Base-by-base conservation (phyloP, 192 early-diverging fungal genomes). In the Backusella luteola region DNA sequence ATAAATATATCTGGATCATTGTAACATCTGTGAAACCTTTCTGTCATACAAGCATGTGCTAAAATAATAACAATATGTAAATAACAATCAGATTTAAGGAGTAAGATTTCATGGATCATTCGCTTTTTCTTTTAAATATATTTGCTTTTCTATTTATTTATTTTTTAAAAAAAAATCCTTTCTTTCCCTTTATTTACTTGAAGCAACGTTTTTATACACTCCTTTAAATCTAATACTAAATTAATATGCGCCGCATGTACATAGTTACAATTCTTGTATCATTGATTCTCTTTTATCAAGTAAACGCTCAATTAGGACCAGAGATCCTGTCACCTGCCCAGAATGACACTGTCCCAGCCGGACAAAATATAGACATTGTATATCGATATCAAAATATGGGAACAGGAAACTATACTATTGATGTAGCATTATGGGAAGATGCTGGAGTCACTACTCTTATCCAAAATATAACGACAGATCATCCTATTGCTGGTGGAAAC, bases 331-430 rank as follows among this genome's bases (percentile, higher is more conserved):
- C 42, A 11, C 82, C 82, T 32, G 46, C 21, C 6, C 41, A 73
- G 14, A 83, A 83, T 34, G 49, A 21, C 9, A 83, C 82, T 8
- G 46, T 79, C 19, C 4, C 74, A 32, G 56, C 78, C 9, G 78
- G 78, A 35, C 32, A 36, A 4, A 80, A 66, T 6, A 35, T 80
- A 17, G 56, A 76, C 29, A 79, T 83, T 53, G 39, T 36, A 7
- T 79, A 79, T 21, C n/a, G 39, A n/a, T 83, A 83, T 72, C 49
- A 76, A 71, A 83, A 83, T 44, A 67, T 83, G 36, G 82, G 82
- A 4, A 72, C 59, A 52, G 82, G 82, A 46, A 46, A 76, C 23
- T 79, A 80, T 46, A 49, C 35, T 2, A 73, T 80, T 17, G 71
- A 79, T 67, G 73, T 83, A 46, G 19, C 49, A 69, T 70, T 74